phyloP scores from a whole-genome alignment of 805 yeast genomes.

The Candida dendrica region DNA sequence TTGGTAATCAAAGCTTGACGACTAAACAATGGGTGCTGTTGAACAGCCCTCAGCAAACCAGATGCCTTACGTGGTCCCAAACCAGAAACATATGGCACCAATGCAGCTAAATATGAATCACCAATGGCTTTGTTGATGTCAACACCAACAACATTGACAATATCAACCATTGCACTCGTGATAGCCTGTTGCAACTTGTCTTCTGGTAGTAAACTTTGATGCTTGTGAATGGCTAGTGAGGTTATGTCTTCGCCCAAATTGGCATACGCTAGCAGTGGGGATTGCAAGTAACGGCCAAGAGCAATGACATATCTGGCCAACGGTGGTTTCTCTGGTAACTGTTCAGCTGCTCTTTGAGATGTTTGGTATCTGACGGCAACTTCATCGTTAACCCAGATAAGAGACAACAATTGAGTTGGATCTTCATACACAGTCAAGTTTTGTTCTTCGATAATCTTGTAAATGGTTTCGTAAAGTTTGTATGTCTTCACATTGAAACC shows the following conservation, averaged over 20 bases:
- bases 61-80: slow-evolving; percentile 93
- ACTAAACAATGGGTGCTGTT: slow-evolving; percentile 50
- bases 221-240: slow-evolving; percentile 59
- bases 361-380: slow-evolving; percentile 84
- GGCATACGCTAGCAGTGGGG: slow-evolving; percentile 87
- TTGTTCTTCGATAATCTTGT: slow-evolving; percentile 49
- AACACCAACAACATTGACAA: slow-evolving; percentile 85
- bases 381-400: slow-evolving; percentile 86
- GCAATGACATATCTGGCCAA: slow-evolving; percentile 81
- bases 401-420: slow-evolving; percentile 49
- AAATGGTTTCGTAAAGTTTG: slow-evolving; percentile 48
- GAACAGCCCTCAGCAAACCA: slow-evolving; percentile 76
- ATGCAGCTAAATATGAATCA: slow-evolving; percentile 61
- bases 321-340: slow-evolving; percentile 78
- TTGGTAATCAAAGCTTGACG: slow-evolving; percentile 84
- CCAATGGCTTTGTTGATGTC: slow-evolving; percentile 87
- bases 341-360: slow-evolving; percentile 66
- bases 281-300: slow-evolving; percentile 85
- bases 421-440: slow-evolving; percentile 46
- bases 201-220: slow-evolving; percentile 63
- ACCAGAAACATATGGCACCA: slow-evolving; percentile 79
- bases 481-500: slow-evolving; percentile 78
- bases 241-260: slow-evolving; percentile 69
- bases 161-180: slow-evolving; percentile 82
- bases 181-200: slow-evolving; percentile 60